Base-by-base conservation (phyloP, 495 filamentous ascomycete genomes). In the Aspergillus steynii region DNA sequence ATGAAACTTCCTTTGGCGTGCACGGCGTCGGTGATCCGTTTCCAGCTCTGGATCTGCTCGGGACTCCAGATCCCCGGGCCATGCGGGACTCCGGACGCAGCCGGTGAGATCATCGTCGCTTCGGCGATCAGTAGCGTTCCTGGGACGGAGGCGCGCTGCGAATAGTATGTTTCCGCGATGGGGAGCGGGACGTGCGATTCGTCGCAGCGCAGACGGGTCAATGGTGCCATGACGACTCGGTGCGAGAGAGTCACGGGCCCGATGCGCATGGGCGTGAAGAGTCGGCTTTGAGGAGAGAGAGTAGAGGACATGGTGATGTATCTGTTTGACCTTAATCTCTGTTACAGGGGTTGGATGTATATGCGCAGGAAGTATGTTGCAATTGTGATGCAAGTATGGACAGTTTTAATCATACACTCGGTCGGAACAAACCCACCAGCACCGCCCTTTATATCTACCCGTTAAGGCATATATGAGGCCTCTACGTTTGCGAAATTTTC, bases 31-130 rank as follows among this genome's bases (percentile, higher is more conserved):
- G 77, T 74, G 12, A 84, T 73, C 31, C 68, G 66, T 56, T 75
- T 74, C 83, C 83, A 85, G 2, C 71, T 74, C 1, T 42, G 47
- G n/a, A 76, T 65, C 59, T 86, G 82, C 32, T 69, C 74, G 15
- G 68, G 61, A 51, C 50, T 74, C 60, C 72, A 84, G 8, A 85
- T 59, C 1, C 81, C 82, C 0, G 83, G 80, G 1, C 72, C 76
- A 45, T 75, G 71, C n/a, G 75, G 71, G 67, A 75, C 71, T 12
- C 76, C 76, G 12, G 56, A 66, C 25, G 81, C 77, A 46, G 67
- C 57, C 7, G 80, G 71, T 3, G 87, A 83, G 62, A 91, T 84
- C 58, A 86, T 78, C 8, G 86, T 86, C 3, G 78, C 88, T 73
- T 92, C 89, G 14, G 80, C 79, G 59, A 74, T 76, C 49, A 86